These are phyloP conservation scores for Blastocystis sp. DNA, from an alignment of 352 stramenopile genomes.

Conservation along the genomic window DNA sequence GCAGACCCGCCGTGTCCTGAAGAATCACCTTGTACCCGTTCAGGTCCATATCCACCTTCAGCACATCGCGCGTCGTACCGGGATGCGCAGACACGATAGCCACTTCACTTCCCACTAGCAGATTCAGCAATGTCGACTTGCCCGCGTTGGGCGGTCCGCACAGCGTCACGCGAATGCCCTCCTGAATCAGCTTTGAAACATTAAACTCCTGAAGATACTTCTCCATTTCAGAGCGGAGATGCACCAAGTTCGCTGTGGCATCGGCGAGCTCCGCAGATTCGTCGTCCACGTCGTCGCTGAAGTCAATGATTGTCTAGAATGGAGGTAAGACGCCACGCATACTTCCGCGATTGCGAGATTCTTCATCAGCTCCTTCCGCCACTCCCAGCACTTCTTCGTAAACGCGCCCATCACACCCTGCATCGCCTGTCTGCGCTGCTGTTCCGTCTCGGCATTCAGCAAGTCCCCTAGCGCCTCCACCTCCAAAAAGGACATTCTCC, in stretches of 20 bases:
- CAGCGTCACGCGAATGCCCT: slow-evolving; percentile 79
- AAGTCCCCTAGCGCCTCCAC: slow-evolving; percentile 86
- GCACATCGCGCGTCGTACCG: slow-evolving; percentile 85
- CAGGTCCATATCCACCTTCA: slow-evolving; percentile 85
- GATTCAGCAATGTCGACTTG: slow-evolving; percentile 85
- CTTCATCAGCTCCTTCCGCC: slow-evolving; percentile 81
- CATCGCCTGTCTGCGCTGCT: slow-evolving; percentile 82
- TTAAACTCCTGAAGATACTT: background rate
- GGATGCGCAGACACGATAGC: slow-evolving; percentile 83
- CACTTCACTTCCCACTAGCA: slow-evolving; percentile 82
- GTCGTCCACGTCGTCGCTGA: slow-evolving; percentile 86
- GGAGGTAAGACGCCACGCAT: background rate
- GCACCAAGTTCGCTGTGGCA: background rate
- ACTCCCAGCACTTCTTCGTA: slow-evolving; percentile 84
- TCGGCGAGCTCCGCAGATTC: slow-evolving; percentile 79
- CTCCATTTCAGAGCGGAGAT: slow-evolving; percentile 35
- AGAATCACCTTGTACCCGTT: slow-evolving; percentile 84
- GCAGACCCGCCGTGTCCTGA: slow-evolving; percentile 85
- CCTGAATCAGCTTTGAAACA: slow-evolving; percentile 1
- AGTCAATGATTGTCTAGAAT: slow-evolving; percentile 82
- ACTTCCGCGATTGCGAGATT: slow-evolving; percentile 83
- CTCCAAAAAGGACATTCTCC: slow-evolving; percentile 78
- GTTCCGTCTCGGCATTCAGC: slow-evolving; percentile 84
- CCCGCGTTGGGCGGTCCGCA: slow-evolving; percentile 84
- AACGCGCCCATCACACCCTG: slow-evolving; percentile 80